A percentile compares a stretch with the other conserved stretches of the same genome.
phyloP scores from a whole-genome alignment of 495 filamentous ascomycete genomes.

The Aspergillus asperescens region DNA sequence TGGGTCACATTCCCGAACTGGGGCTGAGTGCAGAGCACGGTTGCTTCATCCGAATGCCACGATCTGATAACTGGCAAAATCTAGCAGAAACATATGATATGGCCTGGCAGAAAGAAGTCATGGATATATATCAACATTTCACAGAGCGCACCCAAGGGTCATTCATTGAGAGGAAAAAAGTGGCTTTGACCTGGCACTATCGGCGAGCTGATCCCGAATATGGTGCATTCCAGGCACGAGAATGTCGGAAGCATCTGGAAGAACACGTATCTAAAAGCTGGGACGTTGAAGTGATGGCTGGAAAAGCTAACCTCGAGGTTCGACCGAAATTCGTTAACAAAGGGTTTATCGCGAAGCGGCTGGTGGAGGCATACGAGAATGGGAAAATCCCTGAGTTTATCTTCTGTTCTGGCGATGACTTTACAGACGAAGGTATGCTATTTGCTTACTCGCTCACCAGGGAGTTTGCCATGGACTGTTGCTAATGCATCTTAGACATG shows the following conservation, averaged over 20 bases:
- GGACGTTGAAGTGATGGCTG: constrained; percentile 90
- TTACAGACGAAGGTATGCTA: constrained; percentile 86
- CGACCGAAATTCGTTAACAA: constrained; percentile 95
- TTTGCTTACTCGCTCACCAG: not conserved
- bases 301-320: constrained; percentile 95
- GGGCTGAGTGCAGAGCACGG: constrained; percentile 95
- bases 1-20: constrained; percentile 76
- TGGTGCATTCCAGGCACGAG: constrained; percentile 64
- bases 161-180: constrained; percentile 86
- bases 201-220: constrained; percentile 81
- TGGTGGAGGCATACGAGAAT: constrained; percentile 60
- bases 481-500: constrained; percentile 41
- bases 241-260: constrained; percentile 73
- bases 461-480: not conserved
- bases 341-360: constrained; percentile 78
- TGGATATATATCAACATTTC: constrained; percentile 75
- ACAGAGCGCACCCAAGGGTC: constrained; percentile 82
- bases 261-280: constrained; percentile 65
- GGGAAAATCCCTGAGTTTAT: constrained; percentile 65
- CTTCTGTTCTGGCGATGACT: constrained; percentile 88
- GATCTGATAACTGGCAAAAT: constrained; percentile 73
- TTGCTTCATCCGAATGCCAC: constrained; percentile 80
- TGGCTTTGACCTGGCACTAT: constrained; percentile 96
- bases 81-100: constrained; percentile 77
- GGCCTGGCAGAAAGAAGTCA: constrained; percentile 78